Base-by-base conservation (phyloP, 139 green algal species). In the Tetraselmis striata region DNA sequence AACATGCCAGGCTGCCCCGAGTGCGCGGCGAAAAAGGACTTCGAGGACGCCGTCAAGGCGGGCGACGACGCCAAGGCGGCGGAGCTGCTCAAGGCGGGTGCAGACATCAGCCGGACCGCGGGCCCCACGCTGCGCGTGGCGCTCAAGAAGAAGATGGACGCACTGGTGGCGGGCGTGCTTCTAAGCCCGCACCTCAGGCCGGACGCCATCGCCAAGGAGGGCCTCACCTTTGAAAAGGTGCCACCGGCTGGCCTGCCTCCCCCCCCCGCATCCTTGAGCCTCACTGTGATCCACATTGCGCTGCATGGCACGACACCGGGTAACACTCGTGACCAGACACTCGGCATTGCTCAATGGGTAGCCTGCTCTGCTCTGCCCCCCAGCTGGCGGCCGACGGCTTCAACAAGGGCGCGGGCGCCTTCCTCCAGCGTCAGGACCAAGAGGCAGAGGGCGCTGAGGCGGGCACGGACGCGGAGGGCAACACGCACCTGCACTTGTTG, bases 401-500 rank as follows among this genome's bases (percentile, higher is more conserved):
- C 45, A 67, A 67, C 45, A 67, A 67, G 45, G 45, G 11, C 11
- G 45, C 45, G 18, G 45, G 45, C 45, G 45, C 45, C 45, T 67
- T 67, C 18, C 11, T 67, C 11, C 45, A 67, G 45, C 45, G 45
- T 67, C 45, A 67, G 18, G 45, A 5, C 11, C 45, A 67, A 18
- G 45, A 67, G 11, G 45, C 45, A 18, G 45, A 67, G 45, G 45
- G 18, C 11, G 45, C 45, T 18, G 23, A 79, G 23, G 30, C 32
- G 0, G 32, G 79, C 75, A 83, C 77, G 84, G 87, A 91, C 77
- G 75, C 32, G 1, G 78, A 78, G 1, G 82, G 84, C 79, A 90
- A 86, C 82, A 90, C 82, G 1, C 82, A 76, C 23, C 84, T 91
- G 30, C 88, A 91, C 81, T 58, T 77, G 2, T 45, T 85, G 29